Conservation (phyloP, 805 yeast genomes). For the Zygotorulaspora florentina region DNA sequence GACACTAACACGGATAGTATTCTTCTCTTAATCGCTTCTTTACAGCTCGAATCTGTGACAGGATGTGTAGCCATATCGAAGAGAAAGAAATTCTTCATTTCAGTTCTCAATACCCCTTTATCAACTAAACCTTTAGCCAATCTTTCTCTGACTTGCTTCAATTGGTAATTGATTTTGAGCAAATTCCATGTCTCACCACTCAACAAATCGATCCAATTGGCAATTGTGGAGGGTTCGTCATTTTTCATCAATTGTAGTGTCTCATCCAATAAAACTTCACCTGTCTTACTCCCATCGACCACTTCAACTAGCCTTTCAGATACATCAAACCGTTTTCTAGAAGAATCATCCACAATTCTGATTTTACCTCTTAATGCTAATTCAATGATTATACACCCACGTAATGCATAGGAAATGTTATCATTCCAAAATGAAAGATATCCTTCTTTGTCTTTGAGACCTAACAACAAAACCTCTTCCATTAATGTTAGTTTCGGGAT, state of each 20-base stretch:
- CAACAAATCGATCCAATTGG: conserved; percentile 89
- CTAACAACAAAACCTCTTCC: conserved; percentile 94
- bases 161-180: conserved; percentile 88
- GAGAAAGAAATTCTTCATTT: conserved; percentile 85
- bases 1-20: conserved; percentile 65
- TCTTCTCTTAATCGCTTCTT: conserved; percentile 74
- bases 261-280: conserved; percentile 93
- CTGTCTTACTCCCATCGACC: conserved; percentile 79
- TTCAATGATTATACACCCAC: conserved; percentile 91
- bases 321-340: conserved; percentile 81
- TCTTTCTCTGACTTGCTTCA: conserved; percentile 95
- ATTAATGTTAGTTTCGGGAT: conserved; percentile 80
- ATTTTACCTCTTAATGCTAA: conserved; percentile 88
- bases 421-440: conserved; percentile 97
- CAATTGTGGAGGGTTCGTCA: conserved; percentile 75
- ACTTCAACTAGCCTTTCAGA: conserved; percentile 86
- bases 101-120: conserved; percentile 93
- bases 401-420: conserved; percentile 89
- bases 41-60: conserved; percentile 77
- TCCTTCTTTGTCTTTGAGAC: conserved; percentile 93
- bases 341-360: conserved; percentile 85
- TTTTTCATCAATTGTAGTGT: conserved; percentile 84
- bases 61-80: conserved; percentile 99
- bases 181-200: conserved; percentile 98
- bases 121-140: conserved; percentile 95